Conservation (phyloP, 148 eudicot genomes). For the Rheum nobile region DNA sequence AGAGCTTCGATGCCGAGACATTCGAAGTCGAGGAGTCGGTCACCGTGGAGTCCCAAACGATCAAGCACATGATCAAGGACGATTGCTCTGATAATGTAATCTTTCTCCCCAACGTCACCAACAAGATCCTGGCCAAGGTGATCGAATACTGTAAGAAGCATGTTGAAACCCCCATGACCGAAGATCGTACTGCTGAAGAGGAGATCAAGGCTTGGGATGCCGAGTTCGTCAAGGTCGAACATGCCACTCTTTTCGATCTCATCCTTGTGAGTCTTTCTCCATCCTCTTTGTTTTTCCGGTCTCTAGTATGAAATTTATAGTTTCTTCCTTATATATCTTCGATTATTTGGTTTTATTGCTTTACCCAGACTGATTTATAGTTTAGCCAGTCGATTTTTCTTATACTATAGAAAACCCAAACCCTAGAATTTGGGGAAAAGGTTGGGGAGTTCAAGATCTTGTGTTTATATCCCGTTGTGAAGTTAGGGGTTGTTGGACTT, state of each 20-base stretch:
- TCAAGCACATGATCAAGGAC: conserved; percentile 18
- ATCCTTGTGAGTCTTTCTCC: conserved; percentile 15
- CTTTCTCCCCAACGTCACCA: conserved; percentile 24
- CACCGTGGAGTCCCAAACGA: conserved; percentile 14
- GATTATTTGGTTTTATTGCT: neutral
- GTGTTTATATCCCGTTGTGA: neutral
- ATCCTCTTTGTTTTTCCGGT: neutral
- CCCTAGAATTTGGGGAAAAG: conserved; percentile 20
- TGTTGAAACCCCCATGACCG: conserved; percentile 4
- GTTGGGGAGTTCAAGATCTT: neutral
- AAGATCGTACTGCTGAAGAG: conserved; percentile 1
- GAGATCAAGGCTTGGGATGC: conserved; percentile 22
- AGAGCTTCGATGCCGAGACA: conserved; percentile 12
- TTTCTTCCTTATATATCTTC: neutral
- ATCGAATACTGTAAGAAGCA: conserved; percentile 32
- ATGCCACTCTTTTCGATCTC: conserved; percentile 20
- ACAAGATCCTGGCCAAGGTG: conserved; percentile 20
- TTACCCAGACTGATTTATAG: neutral
- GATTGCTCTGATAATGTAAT: conserved; percentile 13
- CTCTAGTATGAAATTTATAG: neutral
- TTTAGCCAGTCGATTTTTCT: conserved; percentile 58
- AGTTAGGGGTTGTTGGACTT: neutral
- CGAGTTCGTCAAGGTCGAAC: conserved; percentile 25
- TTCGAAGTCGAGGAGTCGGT: conserved; percentile 19
- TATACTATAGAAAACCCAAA: conserved; percentile 52